phyloP scores from a whole-genome alignment of 352 stramenopile genomes.

The Blastocystis sp. region DNA sequence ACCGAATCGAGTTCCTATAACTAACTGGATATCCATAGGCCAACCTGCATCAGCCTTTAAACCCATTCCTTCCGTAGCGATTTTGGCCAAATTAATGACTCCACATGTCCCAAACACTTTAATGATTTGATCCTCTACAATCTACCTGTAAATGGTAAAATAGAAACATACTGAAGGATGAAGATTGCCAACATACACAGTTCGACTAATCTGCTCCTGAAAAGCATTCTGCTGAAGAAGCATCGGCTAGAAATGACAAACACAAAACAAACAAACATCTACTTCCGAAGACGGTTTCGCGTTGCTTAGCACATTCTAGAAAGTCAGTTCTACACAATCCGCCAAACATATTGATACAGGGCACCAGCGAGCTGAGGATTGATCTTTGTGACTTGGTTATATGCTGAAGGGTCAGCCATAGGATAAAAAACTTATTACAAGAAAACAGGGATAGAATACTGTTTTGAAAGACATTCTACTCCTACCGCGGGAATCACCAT shows the following conservation, averaged over 20 bases:
- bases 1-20: conserved; percentile 60
- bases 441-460: not conserved
- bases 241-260: conserved; percentile 21
- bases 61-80: conserved; percentile 54
- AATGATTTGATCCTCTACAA: conserved; percentile 48
- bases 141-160: not conserved
- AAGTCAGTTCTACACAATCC: not conserved
- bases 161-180: not conserved
- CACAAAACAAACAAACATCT: not conserved
- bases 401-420: conserved; percentile 62
- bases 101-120: conserved; percentile 59
- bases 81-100: conserved; percentile 65
- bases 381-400: conserved; percentile 54
- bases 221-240: conserved; percentile 55
- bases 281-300: conserved; percentile 11
- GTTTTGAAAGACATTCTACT: not conserved
- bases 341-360: conserved; percentile 48
- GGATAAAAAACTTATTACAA: not conserved
- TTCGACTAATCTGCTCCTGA: conserved; percentile 66
- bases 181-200: conserved; percentile 61
- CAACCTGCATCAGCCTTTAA: conserved; percentile 64
- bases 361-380: conserved; percentile 51
- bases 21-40: not conserved
- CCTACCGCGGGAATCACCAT: not conserved
- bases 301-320: conserved; percentile 52